Base-by-base conservation (phyloP, 805 yeast genomes). In the Candida coleopterorum region DNA sequence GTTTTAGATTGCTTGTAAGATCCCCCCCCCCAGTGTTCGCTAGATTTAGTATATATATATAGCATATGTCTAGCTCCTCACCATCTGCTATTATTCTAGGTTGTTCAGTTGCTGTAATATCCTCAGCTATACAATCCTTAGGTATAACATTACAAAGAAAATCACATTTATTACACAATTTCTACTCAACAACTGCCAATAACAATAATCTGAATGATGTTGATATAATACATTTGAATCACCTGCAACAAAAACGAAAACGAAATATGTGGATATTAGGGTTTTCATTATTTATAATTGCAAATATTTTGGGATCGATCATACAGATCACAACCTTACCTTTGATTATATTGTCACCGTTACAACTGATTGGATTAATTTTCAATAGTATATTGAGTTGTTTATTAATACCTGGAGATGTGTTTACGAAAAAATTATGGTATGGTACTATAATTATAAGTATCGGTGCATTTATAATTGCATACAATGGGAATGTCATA, bases 301-400 rank as follows among this genome's bases (percentile, higher is more conserved):
- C 95, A 26, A 88, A 87, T 48, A 61, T 88, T 1, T 62, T 86
- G 27, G 96, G 96, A 2, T 81, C 93, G 2, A 67, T 83, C 14
- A 81, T 87, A 18, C 96, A 88, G 59, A 77, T 88, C 25, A 76
- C 93, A 1, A 82, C 95, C 2, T 64, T 87, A 28, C 96, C 96
- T 1, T 63, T 88, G 41, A 81, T 86, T 29, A 72, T 88, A 2
- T 57, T 87, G 40, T 79, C 88, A 17, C 95, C 96, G 0, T 60
- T 87, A 37, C 96, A 87, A 54, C 86, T 94, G 18, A 77, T 81
- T 17, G 95, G 96, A 0, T 68, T 88, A n/a, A 88, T 87, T 2
- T 87, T 88, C 68, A 88, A 88, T 57, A 77, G 93, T 0, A 56
- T 85, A 2, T 75, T 66, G 29, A 62, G 86, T 49, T 85, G 93